Evolutionary conservation across 768 basidiomycete genomes (phyloP).

Genomic region (Xerocomellus chrysenteron): DNA sequence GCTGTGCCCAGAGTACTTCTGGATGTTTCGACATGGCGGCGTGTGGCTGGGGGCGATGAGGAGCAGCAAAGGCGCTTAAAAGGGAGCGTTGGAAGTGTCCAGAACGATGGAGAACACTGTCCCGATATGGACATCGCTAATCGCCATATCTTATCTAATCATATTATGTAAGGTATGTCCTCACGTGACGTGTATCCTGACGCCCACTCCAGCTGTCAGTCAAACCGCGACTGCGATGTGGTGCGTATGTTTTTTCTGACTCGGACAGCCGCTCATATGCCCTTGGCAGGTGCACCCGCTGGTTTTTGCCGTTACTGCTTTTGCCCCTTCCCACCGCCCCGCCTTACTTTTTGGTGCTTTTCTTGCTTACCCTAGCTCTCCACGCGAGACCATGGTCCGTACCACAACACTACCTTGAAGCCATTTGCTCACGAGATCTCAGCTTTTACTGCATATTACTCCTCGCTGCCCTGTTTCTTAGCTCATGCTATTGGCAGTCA

Average conservation of each 20-base stretch:
- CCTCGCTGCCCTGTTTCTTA: constrained; percentile 77
- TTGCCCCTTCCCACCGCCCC: constrained; percentile 78
- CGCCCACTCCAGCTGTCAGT: neutral
- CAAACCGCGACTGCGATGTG: constrained; percentile 43
- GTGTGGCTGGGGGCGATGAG: constrained; percentile 8
- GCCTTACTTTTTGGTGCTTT: constrained; percentile 76
- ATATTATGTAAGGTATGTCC: constrained; percentile 1
- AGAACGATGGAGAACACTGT: constrained; percentile 33
- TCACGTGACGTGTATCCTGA: constrained; percentile 21
- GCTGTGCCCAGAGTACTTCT: constrained; percentile 94
- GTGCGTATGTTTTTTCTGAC: constrained; percentile 38
- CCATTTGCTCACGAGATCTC: constrained; percentile 6
- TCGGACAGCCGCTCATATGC: neutral
- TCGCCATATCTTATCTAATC: constrained; percentile 2
- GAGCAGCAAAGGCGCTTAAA: constrained; percentile 3
- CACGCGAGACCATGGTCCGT: constrained; percentile 84
- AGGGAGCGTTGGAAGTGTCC: constrained; percentile 25
- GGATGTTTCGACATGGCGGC: constrained; percentile 58
- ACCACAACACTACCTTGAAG: neutral
- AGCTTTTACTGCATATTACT: constrained; percentile 89
- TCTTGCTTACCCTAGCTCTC: constrained; percentile 71
- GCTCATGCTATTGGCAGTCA: constrained; percentile 90
- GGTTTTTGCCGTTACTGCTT: constrained; percentile 77
- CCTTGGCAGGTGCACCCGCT: constrained; percentile 72
- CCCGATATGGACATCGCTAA: constrained; percentile 15